Evolutionary conservation across 495 filamentous ascomycete species (phyloP).

Genomic region (Amniculicola lignicola): DNA sequence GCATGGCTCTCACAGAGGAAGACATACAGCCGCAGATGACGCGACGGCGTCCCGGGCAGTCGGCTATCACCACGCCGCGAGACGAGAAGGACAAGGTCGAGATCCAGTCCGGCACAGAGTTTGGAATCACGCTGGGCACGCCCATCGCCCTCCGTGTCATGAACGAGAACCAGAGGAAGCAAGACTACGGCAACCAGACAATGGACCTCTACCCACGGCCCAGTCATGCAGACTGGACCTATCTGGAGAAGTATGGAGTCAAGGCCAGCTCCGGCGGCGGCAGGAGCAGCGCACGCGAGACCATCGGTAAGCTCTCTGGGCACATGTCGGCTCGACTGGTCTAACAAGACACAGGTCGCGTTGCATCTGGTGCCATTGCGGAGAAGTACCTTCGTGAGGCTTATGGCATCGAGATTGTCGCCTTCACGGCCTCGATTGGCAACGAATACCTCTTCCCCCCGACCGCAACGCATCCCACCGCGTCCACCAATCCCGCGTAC

Average conservation of each 20-base stretch:
- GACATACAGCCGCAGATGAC: constrained; percentile 97
- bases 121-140: constrained; percentile 86
- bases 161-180: constrained; percentile 91
- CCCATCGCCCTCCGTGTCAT: constrained; percentile 84
- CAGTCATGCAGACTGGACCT: constrained; percentile 94
- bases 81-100: constrained; percentile 88
- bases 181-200: constrained; percentile 87
- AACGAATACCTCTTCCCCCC: constrained; percentile 79
- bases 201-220: constrained; percentile 92
- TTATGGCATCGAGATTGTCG: constrained; percentile 84
- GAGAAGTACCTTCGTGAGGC: constrained; percentile 85
- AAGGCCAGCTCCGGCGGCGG: constrained; percentile 92
- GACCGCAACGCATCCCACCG: constrained; percentile 65
- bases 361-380: constrained; percentile 91
- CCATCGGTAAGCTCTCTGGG: constrained; percentile 59
- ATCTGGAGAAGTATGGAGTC: constrained; percentile 94
- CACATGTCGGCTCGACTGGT: neutral
- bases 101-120: constrained; percentile 94
- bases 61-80: constrained; percentile 82
- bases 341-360: constrained; percentile 55
- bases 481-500: constrained; percentile 80
- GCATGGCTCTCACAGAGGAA: constrained; percentile 79
- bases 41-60: constrained; percentile 85
- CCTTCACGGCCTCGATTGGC: constrained; percentile 86
- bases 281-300: constrained; percentile 88